Evolutionary conservation across 2,329 filamentous ascomycete genomes (phyloP).

Genomic region (Metarhizium anisopliae): DNA sequence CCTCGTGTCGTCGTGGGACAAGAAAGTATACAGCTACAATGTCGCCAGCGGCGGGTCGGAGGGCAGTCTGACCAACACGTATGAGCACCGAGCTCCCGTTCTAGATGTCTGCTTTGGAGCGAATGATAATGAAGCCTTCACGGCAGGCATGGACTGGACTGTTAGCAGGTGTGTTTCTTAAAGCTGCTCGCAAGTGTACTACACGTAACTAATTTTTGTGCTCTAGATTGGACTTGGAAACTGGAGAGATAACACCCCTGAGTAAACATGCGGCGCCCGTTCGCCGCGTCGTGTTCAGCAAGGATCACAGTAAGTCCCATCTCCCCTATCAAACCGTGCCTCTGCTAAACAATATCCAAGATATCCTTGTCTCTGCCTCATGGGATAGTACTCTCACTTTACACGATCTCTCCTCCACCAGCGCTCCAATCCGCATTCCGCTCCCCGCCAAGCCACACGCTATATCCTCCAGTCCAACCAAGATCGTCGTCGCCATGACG

Average conservation of each 20-base stretch:
- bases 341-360: conserved; percentile 24
- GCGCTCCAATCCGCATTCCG: conserved; percentile 52
- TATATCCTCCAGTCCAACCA: conserved; percentile 65
- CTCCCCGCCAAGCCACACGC: conserved; percentile 87
- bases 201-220: background rate
- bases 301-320: conserved; percentile 50
- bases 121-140: conserved; percentile 75
- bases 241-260: conserved; percentile 63
- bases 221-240: conserved; percentile 55
- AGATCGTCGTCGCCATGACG: conserved; percentile 92
- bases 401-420: conserved; percentile 53
- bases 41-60: conserved; percentile 50
- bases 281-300: conserved; percentile 75
- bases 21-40: conserved; percentile 84
- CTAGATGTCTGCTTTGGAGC: conserved; percentile 87
- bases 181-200: background rate
- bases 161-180: conserved; percentile 54
- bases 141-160: conserved; percentile 76
- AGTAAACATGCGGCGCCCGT: conserved; percentile 74
- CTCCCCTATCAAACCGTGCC: background rate
- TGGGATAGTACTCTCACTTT: conserved; percentile 92
- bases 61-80: conserved; percentile 53
- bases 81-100: conserved; percentile 75
- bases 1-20: conserved; percentile 93
- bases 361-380: conserved; percentile 76